Evolutionary conservation across 106 monocot species (phyloP).

Genomic region (Ottelia alismoides): DNA sequence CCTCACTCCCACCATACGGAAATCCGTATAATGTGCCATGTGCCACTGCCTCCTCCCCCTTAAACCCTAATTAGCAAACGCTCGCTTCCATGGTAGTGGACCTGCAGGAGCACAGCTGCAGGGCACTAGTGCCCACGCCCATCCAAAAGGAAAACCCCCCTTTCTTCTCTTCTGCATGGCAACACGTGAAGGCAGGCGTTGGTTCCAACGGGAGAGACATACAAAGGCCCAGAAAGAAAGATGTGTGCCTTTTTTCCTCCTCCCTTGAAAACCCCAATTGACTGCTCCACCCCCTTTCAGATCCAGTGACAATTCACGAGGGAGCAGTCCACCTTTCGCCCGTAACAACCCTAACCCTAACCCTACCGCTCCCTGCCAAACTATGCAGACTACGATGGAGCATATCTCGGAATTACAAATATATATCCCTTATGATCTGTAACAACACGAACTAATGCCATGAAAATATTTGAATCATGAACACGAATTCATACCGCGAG

Average conservation of each 20-base stretch:
- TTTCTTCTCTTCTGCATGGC: constrained; percentile 3
- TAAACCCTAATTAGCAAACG: too few relatives aligned
- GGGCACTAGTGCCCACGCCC: constrained; percentile 1
- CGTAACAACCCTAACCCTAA: constrained; percentile 23
- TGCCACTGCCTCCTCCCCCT: too few relatives aligned
- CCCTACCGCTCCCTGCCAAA: neutral
- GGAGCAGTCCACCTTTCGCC: constrained; percentile 3
- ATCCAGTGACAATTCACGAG: constrained; percentile 15
- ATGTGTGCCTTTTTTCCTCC: constrained; percentile 2
- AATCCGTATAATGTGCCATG: too few relatives aligned
- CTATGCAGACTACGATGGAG: neutral
- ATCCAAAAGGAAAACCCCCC: constrained; percentile 17
- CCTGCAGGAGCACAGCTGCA: too few relatives aligned
- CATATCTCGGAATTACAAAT: too few relatives aligned
- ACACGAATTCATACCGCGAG: neutral
- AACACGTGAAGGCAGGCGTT: constrained; percentile 11
- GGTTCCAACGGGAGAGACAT: constrained; percentile 1
- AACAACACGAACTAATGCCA: neutral
- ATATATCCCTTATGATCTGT: neutral
- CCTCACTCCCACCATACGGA: too few relatives aligned
- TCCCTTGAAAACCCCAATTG: constrained; percentile 8
- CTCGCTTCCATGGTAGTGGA: too few relatives aligned
- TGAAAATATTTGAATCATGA: neutral
- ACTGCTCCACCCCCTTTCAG: too few relatives aligned
- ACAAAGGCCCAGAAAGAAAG: constrained; percentile 17